Evolutionary conservation across 192 early-diverging fungal species (phyloP).

Genomic region (Gonapodya sp.): DNA sequence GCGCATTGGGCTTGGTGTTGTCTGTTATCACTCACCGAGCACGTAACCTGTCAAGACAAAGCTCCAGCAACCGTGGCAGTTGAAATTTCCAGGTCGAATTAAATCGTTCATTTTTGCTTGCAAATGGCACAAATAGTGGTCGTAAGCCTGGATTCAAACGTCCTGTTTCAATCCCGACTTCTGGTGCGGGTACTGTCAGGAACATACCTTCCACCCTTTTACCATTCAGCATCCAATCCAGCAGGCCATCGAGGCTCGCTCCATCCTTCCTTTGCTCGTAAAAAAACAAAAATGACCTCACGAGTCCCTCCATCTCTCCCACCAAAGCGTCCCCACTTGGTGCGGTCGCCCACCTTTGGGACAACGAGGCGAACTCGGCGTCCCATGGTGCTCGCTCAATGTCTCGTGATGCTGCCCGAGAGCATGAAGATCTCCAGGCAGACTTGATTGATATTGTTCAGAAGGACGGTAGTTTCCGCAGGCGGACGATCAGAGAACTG

Average conservation of each 20-base stretch:
- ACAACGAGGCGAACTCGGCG: conserved; percentile 8
- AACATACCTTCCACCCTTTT: background rate
- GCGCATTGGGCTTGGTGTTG: too few species aligned
- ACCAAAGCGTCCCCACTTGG: background rate
- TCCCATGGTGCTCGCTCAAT: conserved; percentile 30
- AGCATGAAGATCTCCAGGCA: conserved; percentile 45
- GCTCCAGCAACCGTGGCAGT: background rate
- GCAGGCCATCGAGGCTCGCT: background rate
- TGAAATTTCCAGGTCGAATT: background rate
- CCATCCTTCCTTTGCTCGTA: background rate
- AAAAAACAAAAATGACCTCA: background rate
- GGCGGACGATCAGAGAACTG: too few species aligned
- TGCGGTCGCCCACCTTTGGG: background rate
- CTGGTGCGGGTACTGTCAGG: too few species aligned
- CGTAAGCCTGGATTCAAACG: background rate
- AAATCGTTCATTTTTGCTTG: background rate
- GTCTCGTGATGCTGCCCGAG: conserved; percentile 19
- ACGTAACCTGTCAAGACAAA: background rate
- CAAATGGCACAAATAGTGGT: background rate
- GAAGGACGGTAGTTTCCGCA: too few species aligned
- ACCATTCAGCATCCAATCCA: background rate
- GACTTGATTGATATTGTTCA: conserved; percentile 34
- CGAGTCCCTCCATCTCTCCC: background rate
- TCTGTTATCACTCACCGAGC: background rate
- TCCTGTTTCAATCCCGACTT: too few species aligned